Base-by-base conservation (phyloP, 352 stramenopile species). In the Pythium graminicola region DNA sequence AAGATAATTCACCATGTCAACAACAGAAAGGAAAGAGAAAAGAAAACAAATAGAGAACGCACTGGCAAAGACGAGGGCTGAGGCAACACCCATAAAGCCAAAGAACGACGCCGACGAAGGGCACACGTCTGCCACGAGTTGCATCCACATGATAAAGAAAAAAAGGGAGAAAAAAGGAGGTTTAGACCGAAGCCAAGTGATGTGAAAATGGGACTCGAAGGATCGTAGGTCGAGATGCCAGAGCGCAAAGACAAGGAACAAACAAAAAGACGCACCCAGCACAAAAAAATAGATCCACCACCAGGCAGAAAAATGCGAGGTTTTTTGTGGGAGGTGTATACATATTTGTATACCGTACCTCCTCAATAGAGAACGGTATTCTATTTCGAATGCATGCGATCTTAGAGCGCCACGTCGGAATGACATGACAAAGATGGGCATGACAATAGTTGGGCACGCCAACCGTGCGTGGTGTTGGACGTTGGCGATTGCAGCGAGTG, bases 71-170 rank as follows among this genome's bases (percentile, higher is more conserved):
- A 97, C 89, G 57, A 98, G 84, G 20, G 89, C 90, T 48, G 85
- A 86, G 54, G 95, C 96, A 14, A 99, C 95, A 60, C 96, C 96
- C 94, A 99, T 99, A 75, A 99, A 99, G 61, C 97, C 97, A 67
- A 99, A 99, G 85, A 99, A 99, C 66, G 96, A 96, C 50, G 96
- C 96, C 67, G 91, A 98, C 54, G 95, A 95, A 40, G 96, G 96
- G 48, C 55, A 63, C 40, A 63, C 55, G 35, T 63, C 55, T 28
- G 55, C 55, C 33, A 57, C 55, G 23, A 63, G 41, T 32, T 63
- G 55, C 33, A 43, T 43, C 28, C 31, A 42, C 55, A 63, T 61
- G 33, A 20, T 53, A n/a, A n/a, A n/a, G n/a, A n/a, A n/a, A n/a
- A n/a, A n/a, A n/a, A n/a, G n/a, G n/a, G n/a, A n/a, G n/a, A 27